phyloP scores from a whole-genome alignment of 208 protist genomes.

The Wallacemonas sp. region DNA sequence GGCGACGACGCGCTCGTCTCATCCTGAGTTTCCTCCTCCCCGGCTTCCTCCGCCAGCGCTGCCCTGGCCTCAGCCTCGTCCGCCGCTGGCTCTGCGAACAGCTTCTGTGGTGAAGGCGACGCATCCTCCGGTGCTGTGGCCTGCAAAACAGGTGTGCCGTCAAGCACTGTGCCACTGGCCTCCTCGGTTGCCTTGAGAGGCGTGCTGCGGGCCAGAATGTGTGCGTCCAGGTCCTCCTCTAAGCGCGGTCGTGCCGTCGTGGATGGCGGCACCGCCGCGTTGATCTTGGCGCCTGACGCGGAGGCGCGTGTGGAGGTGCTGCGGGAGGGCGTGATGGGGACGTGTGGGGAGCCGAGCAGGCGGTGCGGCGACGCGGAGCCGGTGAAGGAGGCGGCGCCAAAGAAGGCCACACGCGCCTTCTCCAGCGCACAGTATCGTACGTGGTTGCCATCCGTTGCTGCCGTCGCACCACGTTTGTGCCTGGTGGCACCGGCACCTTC shows the following conservation, averaged over 20 bases:
- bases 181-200: too few species aligned
- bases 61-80: neutral
- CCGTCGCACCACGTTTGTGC: too few species aligned
- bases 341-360: conserved; percentile 54
- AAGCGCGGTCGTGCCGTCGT: neutral
- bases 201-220: conserved; percentile 25
- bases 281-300: neutral
- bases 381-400: conserved; percentile 61
- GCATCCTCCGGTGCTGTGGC: neutral
- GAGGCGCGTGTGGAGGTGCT: neutral
- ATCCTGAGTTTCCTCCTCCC: too few species aligned
- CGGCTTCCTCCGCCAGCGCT: too few species aligned
- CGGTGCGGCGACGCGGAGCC: conserved; percentile 59
- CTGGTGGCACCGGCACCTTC: too few species aligned
- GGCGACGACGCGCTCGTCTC: neutral
- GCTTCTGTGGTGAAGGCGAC: conserved; percentile 9
- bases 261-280: neutral
- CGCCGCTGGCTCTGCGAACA: neutral
- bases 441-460: too few species aligned
- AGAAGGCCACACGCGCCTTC: conserved; percentile 60
- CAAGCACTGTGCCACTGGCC: too few species aligned
- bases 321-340: conserved; percentile 36
- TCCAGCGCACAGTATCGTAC: conserved; percentile 52
- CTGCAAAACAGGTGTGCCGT: neutral
- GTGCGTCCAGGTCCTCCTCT: conserved; percentile 23